Evolutionary conservation across 352 stramenopile genomes (phyloP).

Genomic region (Albugo candida): DNA sequence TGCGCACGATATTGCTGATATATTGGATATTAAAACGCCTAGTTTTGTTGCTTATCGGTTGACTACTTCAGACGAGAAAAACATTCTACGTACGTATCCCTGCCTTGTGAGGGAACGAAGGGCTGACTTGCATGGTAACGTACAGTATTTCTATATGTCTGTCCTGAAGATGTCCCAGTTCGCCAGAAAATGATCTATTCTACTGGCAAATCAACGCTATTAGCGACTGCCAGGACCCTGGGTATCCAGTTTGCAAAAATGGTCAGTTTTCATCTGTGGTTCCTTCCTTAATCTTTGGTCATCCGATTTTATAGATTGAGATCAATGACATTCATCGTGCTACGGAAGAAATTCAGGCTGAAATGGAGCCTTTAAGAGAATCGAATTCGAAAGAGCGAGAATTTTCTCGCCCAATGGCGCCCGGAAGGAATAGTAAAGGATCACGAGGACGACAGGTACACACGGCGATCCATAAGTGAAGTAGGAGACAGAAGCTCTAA

Average conservation of each 20-base stretch:
- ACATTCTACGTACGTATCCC: neutral
- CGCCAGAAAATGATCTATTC: conserved; percentile 84
- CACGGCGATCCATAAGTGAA: conserved; percentile 4
- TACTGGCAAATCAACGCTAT: conserved; percentile 71
- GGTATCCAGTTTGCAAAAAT: conserved; percentile 55
- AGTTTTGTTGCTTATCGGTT: conserved; percentile 67
- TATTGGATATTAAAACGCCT: conserved; percentile 37
- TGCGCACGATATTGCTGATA: conserved; percentile 30
- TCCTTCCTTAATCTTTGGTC: neutral
- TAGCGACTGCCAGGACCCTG: conserved; percentile 37
- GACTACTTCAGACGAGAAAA: neutral
- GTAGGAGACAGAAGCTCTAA: conserved; percentile 4
- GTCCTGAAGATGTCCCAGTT: conserved; percentile 68
- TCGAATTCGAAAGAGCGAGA: conserved; percentile 45
- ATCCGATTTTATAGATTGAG: conserved; percentile 32
- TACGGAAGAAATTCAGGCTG: conserved; percentile 41
- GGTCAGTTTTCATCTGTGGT: conserved; percentile 7
- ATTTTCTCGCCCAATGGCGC: conserved; percentile 52
- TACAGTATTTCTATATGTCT: conserved; percentile 80
- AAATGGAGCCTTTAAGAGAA: conserved; percentile 25
- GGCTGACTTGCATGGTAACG: neutral
- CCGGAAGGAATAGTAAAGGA: conserved; percentile 22
- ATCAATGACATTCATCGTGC: conserved; percentile 38
- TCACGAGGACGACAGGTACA: conserved; percentile 17
- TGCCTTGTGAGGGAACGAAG: neutral